Conservation (phyloP, 2,329 filamentous ascomycete species). For the Colletotrichum spaethianum region DNA sequence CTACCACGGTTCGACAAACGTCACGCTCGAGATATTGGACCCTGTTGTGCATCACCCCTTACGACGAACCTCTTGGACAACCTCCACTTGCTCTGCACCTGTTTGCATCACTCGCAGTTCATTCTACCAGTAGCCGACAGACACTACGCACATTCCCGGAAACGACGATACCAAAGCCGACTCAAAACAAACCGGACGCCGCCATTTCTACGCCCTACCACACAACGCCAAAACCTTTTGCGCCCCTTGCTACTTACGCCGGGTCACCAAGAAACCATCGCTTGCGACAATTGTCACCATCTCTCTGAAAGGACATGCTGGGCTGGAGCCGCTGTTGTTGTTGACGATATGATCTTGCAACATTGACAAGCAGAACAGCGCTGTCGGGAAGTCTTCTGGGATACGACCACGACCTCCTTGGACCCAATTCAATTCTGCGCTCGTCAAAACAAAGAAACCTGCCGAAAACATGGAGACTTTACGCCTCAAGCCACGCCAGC, state of each 20-base stretch:
- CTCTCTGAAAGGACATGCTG: constrained; percentile 43
- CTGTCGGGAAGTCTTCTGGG: constrained; percentile 36
- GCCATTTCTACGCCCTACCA: constrained; percentile 34
- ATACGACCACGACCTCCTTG: constrained; percentile 16
- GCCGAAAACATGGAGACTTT: constrained; percentile 65
- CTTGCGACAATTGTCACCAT: constrained; percentile 18
- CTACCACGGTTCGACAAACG: constrained; percentile 29
- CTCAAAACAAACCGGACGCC: constrained; percentile 36
- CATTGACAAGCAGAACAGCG: constrained; percentile 41
- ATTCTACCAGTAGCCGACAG: constrained; percentile 40
- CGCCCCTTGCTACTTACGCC: constrained; percentile 20
- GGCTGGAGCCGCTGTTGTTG: constrained; percentile 35
- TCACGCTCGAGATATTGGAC: constrained; percentile 34
- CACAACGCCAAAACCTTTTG: constrained; percentile 19
- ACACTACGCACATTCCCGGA: constrained; percentile 37
- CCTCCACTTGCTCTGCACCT: constrained; percentile 39
- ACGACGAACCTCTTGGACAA: constrained; percentile 26
- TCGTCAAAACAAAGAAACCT: constrained; percentile 16
- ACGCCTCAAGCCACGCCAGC: constrained; percentile 66
- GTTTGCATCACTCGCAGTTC: constrained; percentile 39
- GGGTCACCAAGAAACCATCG: constrained; percentile 3
- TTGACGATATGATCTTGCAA: constrained; percentile 45
- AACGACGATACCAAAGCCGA: constrained; percentile 36
- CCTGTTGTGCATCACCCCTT: constrained; percentile 36
- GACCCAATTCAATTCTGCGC: constrained; percentile 32